A percentile compares a stretch with the other conserved stretches of the same genome.
Evolutionary conservation across 2,329 filamentous ascomycete genomes (phyloP).

Genomic region (Bipolaris zeicola): DNA sequence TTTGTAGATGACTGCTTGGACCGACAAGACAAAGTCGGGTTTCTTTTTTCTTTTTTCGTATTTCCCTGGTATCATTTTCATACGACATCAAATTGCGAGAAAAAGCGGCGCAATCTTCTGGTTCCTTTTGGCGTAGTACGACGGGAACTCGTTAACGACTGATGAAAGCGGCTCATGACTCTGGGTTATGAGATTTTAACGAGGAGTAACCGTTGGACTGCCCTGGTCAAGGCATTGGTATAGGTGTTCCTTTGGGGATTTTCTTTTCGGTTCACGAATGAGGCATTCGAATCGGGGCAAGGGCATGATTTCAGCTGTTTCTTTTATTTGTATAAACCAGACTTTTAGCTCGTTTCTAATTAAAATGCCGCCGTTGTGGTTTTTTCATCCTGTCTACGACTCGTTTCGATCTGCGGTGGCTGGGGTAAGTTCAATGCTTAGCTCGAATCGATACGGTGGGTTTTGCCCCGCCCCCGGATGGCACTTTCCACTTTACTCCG

Average conservation of each 20-base stretch:
- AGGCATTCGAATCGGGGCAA: neutral
- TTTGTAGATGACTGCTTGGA: neutral
- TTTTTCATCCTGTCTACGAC: too few species aligned
- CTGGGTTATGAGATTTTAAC: neutral
- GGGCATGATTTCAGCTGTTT: neutral
- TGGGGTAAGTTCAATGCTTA: too few species aligned
- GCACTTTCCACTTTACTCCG: too few species aligned
- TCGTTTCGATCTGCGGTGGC: too few species aligned
- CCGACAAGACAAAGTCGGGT: too few species aligned
- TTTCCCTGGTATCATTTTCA: neutral
- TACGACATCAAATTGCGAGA: neutral
- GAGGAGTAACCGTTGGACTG: neutral
- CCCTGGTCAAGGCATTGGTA: constrained; percentile 1
- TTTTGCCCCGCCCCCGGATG: too few species aligned
- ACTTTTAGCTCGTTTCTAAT: neutral
- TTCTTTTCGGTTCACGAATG: neutral
- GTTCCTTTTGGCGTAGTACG: neutral
- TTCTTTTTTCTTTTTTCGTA: neutral
- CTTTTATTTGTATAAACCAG: neutral
- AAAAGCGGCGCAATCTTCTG: neutral
- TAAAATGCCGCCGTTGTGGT: neutral
- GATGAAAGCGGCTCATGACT: constrained; percentile 2
- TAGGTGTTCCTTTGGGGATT: neutral
- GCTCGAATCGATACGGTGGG: too few species aligned
- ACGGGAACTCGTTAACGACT: constrained; percentile 1